Base-by-base conservation (phyloP, 176 grass and related monocot genomes). In the Musa itinerans region DNA sequence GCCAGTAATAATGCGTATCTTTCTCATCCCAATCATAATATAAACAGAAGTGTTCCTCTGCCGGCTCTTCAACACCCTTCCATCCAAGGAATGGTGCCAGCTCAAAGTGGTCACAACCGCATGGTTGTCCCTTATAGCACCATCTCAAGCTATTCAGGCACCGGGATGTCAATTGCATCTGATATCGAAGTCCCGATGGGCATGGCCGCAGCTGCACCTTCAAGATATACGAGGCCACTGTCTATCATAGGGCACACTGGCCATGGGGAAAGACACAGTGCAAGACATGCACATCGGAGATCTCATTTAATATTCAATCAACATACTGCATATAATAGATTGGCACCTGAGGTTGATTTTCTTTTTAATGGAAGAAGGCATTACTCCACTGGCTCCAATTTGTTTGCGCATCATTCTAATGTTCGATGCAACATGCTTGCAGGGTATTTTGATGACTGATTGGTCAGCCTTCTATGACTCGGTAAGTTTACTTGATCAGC, bases 401-500 rank as follows among this genome's bases (percentile, higher is more conserved):
- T 21, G 43, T 51, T n/a, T 20, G 19, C 21, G 63, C 15, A 20
- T 50, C 29, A 21, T 52, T 70, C 48, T 22, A 50, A 51, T 70
- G 20, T 70, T 50, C 51, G 10, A 16, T 50, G 10, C 68, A 21
- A 16, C 43, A 51, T 69, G 24, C 87, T 53, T 82, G 81, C 63
- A 98, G 95, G 69, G 81, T 55, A 68, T 83, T 70, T 63, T 81
- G 54, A 83, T 81, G 51, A 6, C 79, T 19, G 76, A 85, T 50
- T 83, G 85, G 20, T 69, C 74, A 16, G 54, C 65, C 15, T 59
- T 81, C 50, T 79, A 75, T 21, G 43, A 78, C 75, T 12, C 87
- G 78, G 76, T 81, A 63, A 72, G 74, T 77, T 75, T 85, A 53
- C 83, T 66, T 82, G 95, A 98, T 74, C 90, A 85, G 50, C 84